A percentile compares a stretch with the other conserved stretches of the same genome.
phyloP scores from a whole-genome alignment of 805 yeast species.

The Nakazawaea pomicola region DNA sequence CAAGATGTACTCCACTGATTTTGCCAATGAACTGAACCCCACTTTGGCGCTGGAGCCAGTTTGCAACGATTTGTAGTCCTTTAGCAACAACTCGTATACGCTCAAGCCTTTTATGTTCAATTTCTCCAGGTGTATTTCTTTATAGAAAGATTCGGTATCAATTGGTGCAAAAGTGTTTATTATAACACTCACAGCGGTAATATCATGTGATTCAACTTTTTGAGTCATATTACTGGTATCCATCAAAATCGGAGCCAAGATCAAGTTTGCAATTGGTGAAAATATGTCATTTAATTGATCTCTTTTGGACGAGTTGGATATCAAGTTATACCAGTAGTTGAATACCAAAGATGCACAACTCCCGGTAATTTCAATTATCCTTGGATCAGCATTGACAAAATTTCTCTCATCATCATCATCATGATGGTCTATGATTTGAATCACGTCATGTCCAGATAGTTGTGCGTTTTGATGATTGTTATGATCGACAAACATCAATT shows the following conservation, averaged over 20 bases:
- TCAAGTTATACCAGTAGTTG: slow-evolving; percentile 45
- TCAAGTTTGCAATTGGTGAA: slow-evolving; percentile 38
- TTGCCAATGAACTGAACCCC: slow-evolving; percentile 78
- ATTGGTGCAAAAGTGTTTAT: slow-evolving; percentile 17
- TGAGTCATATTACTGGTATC: slow-evolving; percentile 70
- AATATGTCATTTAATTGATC: slow-evolving; percentile 12
- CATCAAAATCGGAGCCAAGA: slow-evolving; percentile 63
- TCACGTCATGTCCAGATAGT: slow-evolving; percentile 32
- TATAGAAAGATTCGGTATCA: slow-evolving; percentile 23
- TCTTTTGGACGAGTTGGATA: background rate
- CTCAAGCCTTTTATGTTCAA: slow-evolving; percentile 58
- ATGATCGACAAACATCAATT: slow-evolving; percentile 76
- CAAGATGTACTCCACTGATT: slow-evolving; percentile 51
- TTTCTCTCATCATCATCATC: slow-evolving; percentile 68
- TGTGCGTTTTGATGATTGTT: slow-evolving; percentile 56
- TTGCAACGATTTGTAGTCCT: slow-evolving; percentile 78
- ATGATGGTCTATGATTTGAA: slow-evolving; percentile 83
- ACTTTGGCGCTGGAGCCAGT: slow-evolving; percentile 36
- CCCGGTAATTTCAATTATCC: slow-evolving; percentile 60
- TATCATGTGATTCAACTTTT: slow-evolving; percentile 61
- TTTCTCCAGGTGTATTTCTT: slow-evolving; percentile 43
- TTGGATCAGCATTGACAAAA: slow-evolving; percentile 48
- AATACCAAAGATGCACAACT: slow-evolving; percentile 78
- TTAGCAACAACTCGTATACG: slow-evolving; percentile 58
- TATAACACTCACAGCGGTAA: slow-evolving; percentile 37